Base-by-base conservation (phyloP, 139 green algal genomes). In the Chara braunii region DNA sequence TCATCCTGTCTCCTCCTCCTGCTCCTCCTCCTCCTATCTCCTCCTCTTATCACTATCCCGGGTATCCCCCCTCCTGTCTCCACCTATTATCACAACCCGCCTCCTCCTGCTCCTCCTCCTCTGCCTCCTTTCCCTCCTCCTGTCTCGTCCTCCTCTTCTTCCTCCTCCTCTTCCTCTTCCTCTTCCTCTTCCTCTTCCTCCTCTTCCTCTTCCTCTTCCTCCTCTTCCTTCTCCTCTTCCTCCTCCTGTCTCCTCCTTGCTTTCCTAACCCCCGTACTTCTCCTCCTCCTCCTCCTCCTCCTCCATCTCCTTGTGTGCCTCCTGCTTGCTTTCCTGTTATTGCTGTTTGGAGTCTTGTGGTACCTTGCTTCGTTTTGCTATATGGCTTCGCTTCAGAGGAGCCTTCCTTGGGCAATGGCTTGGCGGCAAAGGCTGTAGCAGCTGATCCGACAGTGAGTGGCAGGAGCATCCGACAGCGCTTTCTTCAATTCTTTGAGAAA, bases 401-500 rank as follows among this genome's bases (percentile, higher is more conserved):
- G 18, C 40, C 40, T 48, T 48, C 40, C n/a, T 18, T 18, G n/a
- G n/a, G n/a, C 18, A 26, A 18, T 18, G n/a, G 40, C 40, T 48
- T 48, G n/a, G 40, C 18, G 50, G 53, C 31, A 23, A 36, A 34
- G 4, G 7, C 56, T 37, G 36, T 14, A 56, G 35, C 36, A 35
- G 57, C 18, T 33, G 63, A 29, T n/a, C 24, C 54, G n/a, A 26
- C n/a, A 3, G 58, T 69, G 26, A 29, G 32, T 18, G 68, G 68
- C 14, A 51, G 61, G 23, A 22, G 3, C 31, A 93, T 97, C 44
- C 81, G 90, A 6, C 77, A 85, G 53, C 43, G 44, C 2, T 97
- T 97, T 78, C 75, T 95, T 52, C 58, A 75, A 1, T 97, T 94
- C 69, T 97, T 82, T 75, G 87, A 89, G 68, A 42, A 51, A 14